Base-by-base conservation (phyloP, 768 basidiomycete species). In the Agrocybe chaxingu region DNA sequence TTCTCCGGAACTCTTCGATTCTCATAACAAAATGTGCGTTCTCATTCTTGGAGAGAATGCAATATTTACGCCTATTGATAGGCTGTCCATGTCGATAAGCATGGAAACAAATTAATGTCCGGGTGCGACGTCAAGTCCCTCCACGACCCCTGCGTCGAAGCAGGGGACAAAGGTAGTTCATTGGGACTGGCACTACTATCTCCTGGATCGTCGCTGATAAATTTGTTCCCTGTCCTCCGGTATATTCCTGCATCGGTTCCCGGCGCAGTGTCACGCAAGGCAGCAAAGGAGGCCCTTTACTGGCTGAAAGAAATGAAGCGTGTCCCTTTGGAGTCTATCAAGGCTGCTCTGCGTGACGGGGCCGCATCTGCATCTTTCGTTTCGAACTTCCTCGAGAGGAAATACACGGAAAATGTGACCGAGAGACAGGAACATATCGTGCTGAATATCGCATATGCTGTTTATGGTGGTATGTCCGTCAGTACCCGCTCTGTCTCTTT, bases 321-420 rank as follows among this genome's bases (percentile, higher is more conserved):
- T 6, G 18, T 44, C 8, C 52, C 56, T 12, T 36, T 44, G 24
- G 48, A 51, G 9, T 48, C 51, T 32, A 45, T 40, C 6, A 32
- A 51, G 35, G 24, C 24, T 24, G 24, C 24, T 24, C 24, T 24
- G 24, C 24, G 24, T 24, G 24, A 24, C 24, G 24, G 24, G 24
- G 5, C 24, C 5, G 24, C 24, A 5, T 5, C 24, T 24, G 3
- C 24, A 24, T 24, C 24, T 24, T 24, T 24, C 24, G 24, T 24
- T 24, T 24, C 24, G 5, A 24, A 24, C 24, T 24, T 24, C 24
- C 24, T 24, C 24, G 24, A 24, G 24, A 24, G 24, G 24, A 71
- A 30, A 79, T 84, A 24, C 24, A 24, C 24, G 24, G 24, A 24
- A 24, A 24, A 24, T 24, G 24, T 5, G 24, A 24, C 24, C 24